phyloP scores from a whole-genome alignment of 257 asterid genomes.

The Solanum appendiculatum region DNA sequence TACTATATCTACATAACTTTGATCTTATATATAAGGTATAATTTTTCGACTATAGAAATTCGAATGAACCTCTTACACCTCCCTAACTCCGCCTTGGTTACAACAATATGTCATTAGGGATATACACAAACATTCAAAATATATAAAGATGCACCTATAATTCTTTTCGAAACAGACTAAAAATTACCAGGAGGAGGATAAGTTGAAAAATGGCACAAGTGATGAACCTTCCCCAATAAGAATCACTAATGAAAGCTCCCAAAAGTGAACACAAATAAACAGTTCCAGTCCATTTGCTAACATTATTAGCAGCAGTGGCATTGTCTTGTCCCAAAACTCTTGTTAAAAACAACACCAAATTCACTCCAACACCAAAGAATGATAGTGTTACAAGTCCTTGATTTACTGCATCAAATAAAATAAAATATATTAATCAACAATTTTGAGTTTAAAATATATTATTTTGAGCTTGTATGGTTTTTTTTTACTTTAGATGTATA shows the following conservation, averaged over 20 bases:
- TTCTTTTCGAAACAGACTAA: not conserved
- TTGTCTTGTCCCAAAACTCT: conserved; percentile 64
- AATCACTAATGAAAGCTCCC: conserved; percentile 83
- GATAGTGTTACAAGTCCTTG: conserved; percentile 81
- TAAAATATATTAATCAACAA: too few species aligned
- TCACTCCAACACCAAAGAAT: conserved; percentile 79
- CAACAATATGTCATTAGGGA: not conserved
- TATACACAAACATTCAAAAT: not conserved
- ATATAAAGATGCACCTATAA: rapidly evolving
- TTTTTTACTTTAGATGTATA: too few species aligned
- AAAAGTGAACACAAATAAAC: conserved; percentile 67
- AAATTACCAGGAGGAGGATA: conserved; percentile 46
- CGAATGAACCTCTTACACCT: not conserved
- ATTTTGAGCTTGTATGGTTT: too few species aligned
- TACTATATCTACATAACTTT: not conserved
- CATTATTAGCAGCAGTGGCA: conserved; percentile 71
- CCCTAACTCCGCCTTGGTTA: not conserved
- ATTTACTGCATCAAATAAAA: conserved; percentile 37
- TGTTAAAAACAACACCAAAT: conserved; percentile 63
- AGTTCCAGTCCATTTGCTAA: conserved; percentile 83
- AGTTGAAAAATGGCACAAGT: conserved; percentile 67
- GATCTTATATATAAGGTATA: not conserved
- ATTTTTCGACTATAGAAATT: not conserved
- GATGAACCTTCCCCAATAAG: conserved; percentile 73
- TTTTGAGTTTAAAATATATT: too few species aligned